Base-by-base conservation (phyloP, 768 basidiomycete genomes). In the Leccinum imitatum region DNA sequence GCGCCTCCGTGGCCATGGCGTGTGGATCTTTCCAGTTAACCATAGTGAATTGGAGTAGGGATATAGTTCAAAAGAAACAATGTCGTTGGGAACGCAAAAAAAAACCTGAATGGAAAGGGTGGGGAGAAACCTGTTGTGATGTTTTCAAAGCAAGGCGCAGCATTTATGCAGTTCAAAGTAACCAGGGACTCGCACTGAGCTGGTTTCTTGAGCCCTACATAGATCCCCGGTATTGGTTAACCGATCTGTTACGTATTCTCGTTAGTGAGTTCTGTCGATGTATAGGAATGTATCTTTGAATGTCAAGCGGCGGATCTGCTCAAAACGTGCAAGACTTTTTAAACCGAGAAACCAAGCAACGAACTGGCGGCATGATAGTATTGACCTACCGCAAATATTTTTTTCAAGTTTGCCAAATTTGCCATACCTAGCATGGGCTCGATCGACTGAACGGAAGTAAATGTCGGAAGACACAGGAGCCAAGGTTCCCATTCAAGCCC, bases 1-100 rank as follows among this genome's bases (percentile, higher is more conserved):
- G 21, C 25, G 69, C 71, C 44, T 74, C 63, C 30, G 39, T 37
- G 25, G 59, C 62, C 62, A 72, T 59, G 54, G 61, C 62, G 1
- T 53, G 56, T 9, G 65, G 63, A 41, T 63, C 54, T 58, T 62
- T 72, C 73, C 73, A 72, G 47, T 64, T 11, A 56, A 69, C 60
- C 71, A 72, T 72, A 35, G 54, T 50, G 54, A 60, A 70, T 25
- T 14, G 51, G 67, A 62, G 58, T 37, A 50, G 23, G 41, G 61
- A 57, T 59, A 65, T 25, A 48, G 44, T 27, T 54, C 50, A 60
- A 63, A 63, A 47, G 19, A 61, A 55, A 30, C 9, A 35, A 21
- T 47, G 61, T 51, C 53, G 57, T 51, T 7, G 51, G 47, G 30
- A 39, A 59, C 35, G 58, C 59, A 54, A 41, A 44, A 44, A 9